A percentile compares a stretch with the other conserved stretches of the same genome.
Evolutionary conservation across 257 asterid species (phyloP).

Genomic region (Ballota nigra): DNA sequence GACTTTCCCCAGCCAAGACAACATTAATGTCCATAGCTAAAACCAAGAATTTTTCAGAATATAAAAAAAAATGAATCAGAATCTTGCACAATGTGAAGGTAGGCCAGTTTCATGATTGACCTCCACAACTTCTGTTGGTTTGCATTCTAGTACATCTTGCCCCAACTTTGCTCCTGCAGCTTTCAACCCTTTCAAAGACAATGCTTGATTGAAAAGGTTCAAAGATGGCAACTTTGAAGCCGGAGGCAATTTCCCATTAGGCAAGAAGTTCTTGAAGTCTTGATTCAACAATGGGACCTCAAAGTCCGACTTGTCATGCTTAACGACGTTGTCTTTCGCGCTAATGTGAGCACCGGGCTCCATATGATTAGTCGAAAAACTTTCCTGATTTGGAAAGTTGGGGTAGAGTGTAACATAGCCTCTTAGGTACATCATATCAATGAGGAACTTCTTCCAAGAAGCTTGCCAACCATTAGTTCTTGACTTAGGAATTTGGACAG

Average conservation of each 20-base stretch:
- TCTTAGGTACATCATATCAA: slow-evolving; percentile 91
- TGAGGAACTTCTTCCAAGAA: slow-evolving; percentile 93
- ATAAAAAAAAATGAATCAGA: slow-evolving; percentile 29
- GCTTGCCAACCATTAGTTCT: slow-evolving; percentile 99
- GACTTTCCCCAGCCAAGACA: background rate
- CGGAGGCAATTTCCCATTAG: slow-evolving; percentile 78
- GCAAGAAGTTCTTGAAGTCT: slow-evolving; percentile 60
- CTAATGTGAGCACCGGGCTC: slow-evolving; percentile 96
- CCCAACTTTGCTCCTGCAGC: slow-evolving; percentile 85
- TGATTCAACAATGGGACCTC: slow-evolving; percentile 80
- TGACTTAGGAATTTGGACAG: slow-evolving; percentile 90
- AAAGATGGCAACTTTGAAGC: slow-evolving; percentile 78
- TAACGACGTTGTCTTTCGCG: slow-evolving; percentile 73
- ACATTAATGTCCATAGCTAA: background rate
- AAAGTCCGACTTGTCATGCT: slow-evolving; percentile 71
- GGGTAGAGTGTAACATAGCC: slow-evolving; percentile 89
- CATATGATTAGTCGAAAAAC: slow-evolving; percentile 96
- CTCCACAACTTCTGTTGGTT: slow-evolving; percentile 41
- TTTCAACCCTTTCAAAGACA: slow-evolving; percentile 80
- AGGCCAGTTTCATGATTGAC: slow-evolving; percentile 67
- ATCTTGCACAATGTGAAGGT: slow-evolving; percentile 80
- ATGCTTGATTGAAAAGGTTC: slow-evolving; percentile 79
- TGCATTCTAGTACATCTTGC: slow-evolving; percentile 76
- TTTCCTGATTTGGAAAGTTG: slow-evolving; percentile 82
- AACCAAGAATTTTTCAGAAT: slow-evolving; percentile 17